Evolutionary conservation across 1,284 basidiomycete genomes (phyloP), one percentile per base, ranked within the genome.

Genomic region (Rhodotorula sp.): DNA sequence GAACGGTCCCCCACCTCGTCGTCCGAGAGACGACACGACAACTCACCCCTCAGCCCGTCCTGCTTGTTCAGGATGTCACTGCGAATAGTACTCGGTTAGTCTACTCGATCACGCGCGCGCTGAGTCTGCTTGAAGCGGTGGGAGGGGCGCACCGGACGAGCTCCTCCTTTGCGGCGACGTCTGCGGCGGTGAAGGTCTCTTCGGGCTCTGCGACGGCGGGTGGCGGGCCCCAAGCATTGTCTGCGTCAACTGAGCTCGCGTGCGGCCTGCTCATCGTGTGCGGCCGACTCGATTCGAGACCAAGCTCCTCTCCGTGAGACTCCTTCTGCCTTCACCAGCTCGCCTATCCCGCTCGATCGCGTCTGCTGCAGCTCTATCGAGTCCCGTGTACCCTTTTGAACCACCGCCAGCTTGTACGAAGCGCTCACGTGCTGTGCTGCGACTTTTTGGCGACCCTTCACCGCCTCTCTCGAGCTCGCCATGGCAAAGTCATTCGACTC

Each of bases 401-500:
- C 34, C 34, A 34, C 34, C 34, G 34, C 34, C 3, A 34, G 34
- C 34, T 34, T 34, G 34, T 34, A 34, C 34, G 34, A 34, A 34
- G 34, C 34, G 34, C 34, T 34, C 34, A 34, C 34, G 34, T 34
- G 34, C 34, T 34, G 34, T 34, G 25, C 25, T 44, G 50, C 9
- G 23, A 10, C 50, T 10, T n/a, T n/a, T 21, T 21, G 14, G 50
- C 50, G 49, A 14, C 10, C 7, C 50, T 23, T 52, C 50, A 52
- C 57, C 57, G 45, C n/a, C 25, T 45, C 55, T 27, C 41, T 54
- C 49, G 48, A 9, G 8, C 48, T 49, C 14, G 14, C 42, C 17
- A 70, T 67, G 67, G 34, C 48, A 25, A 56, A 41, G 23, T 50
- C 49, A 77, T 84, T 93, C 66, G 89, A 92, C 81, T 88, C 90